Conservation (phyloP, 441 rosid genomes). For the Populus hybrid region DNA sequence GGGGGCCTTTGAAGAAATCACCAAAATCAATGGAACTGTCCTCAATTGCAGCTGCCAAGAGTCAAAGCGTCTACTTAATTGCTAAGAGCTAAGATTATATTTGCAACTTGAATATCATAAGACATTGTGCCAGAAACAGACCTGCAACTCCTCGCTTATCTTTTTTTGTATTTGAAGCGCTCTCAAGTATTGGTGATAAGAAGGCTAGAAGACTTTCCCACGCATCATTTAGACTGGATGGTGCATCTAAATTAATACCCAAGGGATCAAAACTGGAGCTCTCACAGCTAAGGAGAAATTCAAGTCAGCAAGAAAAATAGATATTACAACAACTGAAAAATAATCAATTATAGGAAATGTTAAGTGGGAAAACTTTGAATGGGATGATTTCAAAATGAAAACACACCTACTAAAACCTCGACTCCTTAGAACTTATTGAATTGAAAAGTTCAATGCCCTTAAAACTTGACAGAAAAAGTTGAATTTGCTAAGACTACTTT, state of each 20-base stretch:
- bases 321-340: slow-evolving; percentile 18
- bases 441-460: not conserved
- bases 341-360: slow-evolving; percentile 14
- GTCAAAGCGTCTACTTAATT: slow-evolving; percentile 29
- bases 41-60: slow-evolving; percentile 87
- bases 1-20: slow-evolving; percentile 90
- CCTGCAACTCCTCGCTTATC: slow-evolving; percentile 91
- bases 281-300: slow-evolving; percentile 47
- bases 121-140: slow-evolving; percentile 25
- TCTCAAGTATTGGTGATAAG: slow-evolving; percentile 52
- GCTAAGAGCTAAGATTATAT: slow-evolving; percentile 11
- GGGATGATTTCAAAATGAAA: not conserved
- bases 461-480: not conserved
- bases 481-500: not conserved
- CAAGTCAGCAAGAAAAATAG: slow-evolving; percentile 33
- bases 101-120: slow-evolving; percentile 18
- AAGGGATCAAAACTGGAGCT: slow-evolving; percentile 74
- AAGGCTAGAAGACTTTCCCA: slow-evolving; percentile 59
- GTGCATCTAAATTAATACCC: slow-evolving; percentile 61
- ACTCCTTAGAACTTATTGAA: not conserved
- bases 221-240: slow-evolving; percentile 41
- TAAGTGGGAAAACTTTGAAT: not conserved
- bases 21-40: slow-evolving; percentile 98
- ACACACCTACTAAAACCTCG: not conserved
- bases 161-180: slow-evolving; percentile 59